phyloP scores from a whole-genome alignment of 2,329 filamentous ascomycete species.

The Xylaria sp. region DNA sequence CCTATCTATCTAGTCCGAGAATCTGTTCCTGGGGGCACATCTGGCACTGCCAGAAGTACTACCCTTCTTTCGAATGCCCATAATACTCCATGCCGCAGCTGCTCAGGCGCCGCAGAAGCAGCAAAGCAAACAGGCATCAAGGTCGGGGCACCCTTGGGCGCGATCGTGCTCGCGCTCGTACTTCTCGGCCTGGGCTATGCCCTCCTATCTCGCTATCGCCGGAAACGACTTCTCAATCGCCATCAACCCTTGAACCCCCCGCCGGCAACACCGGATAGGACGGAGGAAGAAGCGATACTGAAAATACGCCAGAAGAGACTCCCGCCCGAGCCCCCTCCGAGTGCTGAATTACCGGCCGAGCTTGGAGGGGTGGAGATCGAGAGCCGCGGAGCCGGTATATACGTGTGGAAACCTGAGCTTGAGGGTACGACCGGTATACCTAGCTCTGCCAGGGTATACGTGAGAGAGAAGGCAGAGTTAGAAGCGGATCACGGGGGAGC shows the following conservation, averaged over 20 bases:
- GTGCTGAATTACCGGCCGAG: constrained; percentile 4
- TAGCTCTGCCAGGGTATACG: constrained; percentile 7
- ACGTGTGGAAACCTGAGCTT: constrained; percentile 31
- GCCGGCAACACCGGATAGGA: background rate
- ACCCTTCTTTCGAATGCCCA: background rate
- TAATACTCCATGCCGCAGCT: background rate
- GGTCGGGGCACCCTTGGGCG: background rate
- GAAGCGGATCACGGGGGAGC: constrained; percentile 1
- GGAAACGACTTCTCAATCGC: constrained; percentile 1
- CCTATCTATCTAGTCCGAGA: constrained; percentile 9
- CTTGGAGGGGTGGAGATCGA: constrained; percentile 15
- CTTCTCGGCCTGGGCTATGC: constrained; percentile 5
- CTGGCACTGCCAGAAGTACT: background rate
- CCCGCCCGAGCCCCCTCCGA: background rate
- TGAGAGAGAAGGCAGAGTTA: constrained; percentile 24
- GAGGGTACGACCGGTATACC: constrained; percentile 21
- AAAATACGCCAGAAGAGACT: background rate
- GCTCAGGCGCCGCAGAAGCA: background rate
- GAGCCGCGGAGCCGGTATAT: constrained; percentile 20
- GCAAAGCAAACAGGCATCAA: background rate
- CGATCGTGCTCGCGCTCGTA: background rate
- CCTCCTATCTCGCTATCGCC: constrained; percentile 23
- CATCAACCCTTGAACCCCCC: background rate
- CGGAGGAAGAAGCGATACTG: background rate
- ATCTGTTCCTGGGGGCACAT: background rate